Percentiles rank a stretch among this genome's conserved stretches.
Evolutionary conservation across 768 basidiomycete species (phyloP).

Genomic region (Lentinula sp.): DNA sequence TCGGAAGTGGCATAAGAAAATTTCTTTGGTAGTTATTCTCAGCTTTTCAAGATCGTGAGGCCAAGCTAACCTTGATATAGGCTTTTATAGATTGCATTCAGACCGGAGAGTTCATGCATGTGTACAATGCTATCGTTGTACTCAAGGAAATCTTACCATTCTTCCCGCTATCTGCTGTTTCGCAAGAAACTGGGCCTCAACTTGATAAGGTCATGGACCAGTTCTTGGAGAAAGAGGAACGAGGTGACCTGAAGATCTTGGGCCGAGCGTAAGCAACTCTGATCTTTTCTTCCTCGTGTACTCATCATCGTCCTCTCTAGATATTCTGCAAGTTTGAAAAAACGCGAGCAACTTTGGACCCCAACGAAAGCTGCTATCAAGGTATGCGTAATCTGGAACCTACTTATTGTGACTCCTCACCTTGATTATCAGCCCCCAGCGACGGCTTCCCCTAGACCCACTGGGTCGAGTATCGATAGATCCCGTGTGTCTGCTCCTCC

Average conservation of each 20-base stretch:
- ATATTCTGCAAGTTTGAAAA: slow-evolving; percentile 71
- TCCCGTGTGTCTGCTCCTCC: slow-evolving; percentile 26
- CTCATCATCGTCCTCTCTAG: slow-evolving; percentile 23
- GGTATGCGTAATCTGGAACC: not conserved
- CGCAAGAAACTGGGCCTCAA: slow-evolving; percentile 41
- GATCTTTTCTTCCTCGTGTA: not conserved
- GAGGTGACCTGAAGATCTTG: slow-evolving; percentile 79
- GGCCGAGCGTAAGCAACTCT: slow-evolving; percentile 56
- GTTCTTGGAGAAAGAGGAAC: slow-evolving; percentile 68
- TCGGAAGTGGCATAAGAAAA: slow-evolving; percentile 80
- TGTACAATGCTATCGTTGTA: slow-evolving; percentile 94
- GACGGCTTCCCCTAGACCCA: slow-evolving; percentile 24
- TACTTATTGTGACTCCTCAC: not conserved
- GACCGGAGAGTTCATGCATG: slow-evolving; percentile 92
- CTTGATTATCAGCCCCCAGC: slow-evolving; percentile 19
- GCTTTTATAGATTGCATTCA: slow-evolving; percentile 76
- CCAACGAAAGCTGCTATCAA: slow-evolving; percentile 2
- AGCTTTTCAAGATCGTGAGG: not conserved
- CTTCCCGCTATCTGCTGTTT: slow-evolving; percentile 69
- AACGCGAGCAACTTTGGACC: slow-evolving; percentile 44
- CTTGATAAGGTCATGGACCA: slow-evolving; percentile 59
- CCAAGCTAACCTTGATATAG: slow-evolving; percentile 28
- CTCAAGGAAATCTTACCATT: slow-evolving; percentile 86
- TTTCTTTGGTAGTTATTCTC: slow-evolving; percentile 49
- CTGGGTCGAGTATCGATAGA: slow-evolving; percentile 24